Evolutionary conservation across 1,284 basidiomycete species (phyloP).

Genomic region (Cryptococcus sp.): DNA sequence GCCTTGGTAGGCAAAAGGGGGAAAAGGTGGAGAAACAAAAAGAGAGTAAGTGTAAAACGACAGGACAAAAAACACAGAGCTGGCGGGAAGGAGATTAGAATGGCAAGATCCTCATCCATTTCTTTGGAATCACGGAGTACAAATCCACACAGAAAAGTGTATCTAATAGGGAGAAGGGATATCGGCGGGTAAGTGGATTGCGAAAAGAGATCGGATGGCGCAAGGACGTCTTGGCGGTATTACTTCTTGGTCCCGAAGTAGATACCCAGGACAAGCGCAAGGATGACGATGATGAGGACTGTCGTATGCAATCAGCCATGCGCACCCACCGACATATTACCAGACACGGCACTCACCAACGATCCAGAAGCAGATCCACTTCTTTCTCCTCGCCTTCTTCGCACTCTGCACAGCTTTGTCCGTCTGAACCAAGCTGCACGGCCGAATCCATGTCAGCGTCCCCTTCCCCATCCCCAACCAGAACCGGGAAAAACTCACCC

Average conservation of each 20-base stretch:
- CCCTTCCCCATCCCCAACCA: not conserved
- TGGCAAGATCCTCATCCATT: not conserved
- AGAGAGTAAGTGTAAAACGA: too few relatives aligned
- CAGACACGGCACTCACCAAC: slow-evolving; percentile 32
- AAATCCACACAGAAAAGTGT: not conserved
- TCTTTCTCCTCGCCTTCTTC: slow-evolving; percentile 70
- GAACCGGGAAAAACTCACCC: slow-evolving; percentile 56
- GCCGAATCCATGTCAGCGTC: not conserved
- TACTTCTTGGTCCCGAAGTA: slow-evolving; percentile 37
- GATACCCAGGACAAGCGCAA: slow-evolving; percentile 47
- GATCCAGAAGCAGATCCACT: slow-evolving; percentile 74
- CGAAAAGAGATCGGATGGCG: too few relatives aligned
- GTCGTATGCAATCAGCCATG: not conserved
- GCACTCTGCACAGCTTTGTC: slow-evolving; percentile 71
- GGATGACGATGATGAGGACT: slow-evolving; percentile 58
- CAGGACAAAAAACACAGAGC: too few relatives aligned
- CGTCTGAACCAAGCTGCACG: slow-evolving; percentile 61
- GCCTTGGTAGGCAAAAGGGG: too few relatives aligned
- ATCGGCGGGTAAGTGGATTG: not conserved
- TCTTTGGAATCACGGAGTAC: not conserved
- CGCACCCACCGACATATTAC: not conserved
- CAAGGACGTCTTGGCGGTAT: not conserved
- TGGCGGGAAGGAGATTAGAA: not conserved
- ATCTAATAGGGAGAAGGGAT: not conserved
- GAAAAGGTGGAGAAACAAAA: too few relatives aligned